Evolutionary conservation across 352 stramenopile genomes (phyloP).

Genomic region (Phytophthora niederhauseri): DNA sequence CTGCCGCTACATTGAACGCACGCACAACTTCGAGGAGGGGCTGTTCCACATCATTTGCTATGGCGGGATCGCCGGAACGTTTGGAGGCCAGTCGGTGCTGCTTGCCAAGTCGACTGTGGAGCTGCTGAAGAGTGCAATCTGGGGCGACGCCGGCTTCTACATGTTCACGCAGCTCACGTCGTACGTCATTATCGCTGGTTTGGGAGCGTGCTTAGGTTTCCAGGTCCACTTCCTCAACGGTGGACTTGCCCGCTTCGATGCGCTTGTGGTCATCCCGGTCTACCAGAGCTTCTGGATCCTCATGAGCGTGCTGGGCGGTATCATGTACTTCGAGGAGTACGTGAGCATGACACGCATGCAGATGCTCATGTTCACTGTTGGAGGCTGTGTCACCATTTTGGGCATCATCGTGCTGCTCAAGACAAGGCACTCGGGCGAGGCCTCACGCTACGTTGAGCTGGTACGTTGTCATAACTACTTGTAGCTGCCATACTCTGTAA

Average conservation of each 20-base stretch:
- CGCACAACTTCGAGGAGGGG: conserved; percentile 68
- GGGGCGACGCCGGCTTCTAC: conserved; percentile 70
- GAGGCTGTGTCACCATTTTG: conserved; percentile 74
- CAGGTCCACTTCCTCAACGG: conserved; percentile 92
- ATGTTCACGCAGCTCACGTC: conserved; percentile 81
- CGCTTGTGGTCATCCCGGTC: conserved; percentile 89
- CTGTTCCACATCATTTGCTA: conserved; percentile 90
- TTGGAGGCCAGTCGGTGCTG: conserved; percentile 90
- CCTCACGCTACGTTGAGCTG: conserved; percentile 68
- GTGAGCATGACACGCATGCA: conserved; percentile 80
- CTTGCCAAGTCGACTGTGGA: conserved; percentile 92
- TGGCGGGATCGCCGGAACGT: conserved; percentile 85
- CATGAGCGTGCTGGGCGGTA: conserved; percentile 89
- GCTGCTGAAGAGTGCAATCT: conserved; percentile 91
- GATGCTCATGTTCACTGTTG: conserved; percentile 83
- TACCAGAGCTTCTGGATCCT: conserved; percentile 94
- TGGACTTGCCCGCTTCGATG: conserved; percentile 88
- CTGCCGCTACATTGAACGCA: conserved; percentile 75
- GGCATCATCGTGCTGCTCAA: conserved; percentile 82
- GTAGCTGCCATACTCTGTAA: not conserved
- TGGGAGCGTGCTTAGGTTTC: conserved; percentile 72
- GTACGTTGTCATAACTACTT: conserved; percentile 37
- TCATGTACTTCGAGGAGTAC: conserved; percentile 95
- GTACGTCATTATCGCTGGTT: conserved; percentile 79
- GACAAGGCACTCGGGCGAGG: conserved; percentile 51